A percentile compares a stretch with the other conserved stretches of the same genome.
These are phyloP conservation scores for Dianthus caryophyllus DNA, from an alignment of 148 eudicot species.

Conservation along the genomic window DNA sequence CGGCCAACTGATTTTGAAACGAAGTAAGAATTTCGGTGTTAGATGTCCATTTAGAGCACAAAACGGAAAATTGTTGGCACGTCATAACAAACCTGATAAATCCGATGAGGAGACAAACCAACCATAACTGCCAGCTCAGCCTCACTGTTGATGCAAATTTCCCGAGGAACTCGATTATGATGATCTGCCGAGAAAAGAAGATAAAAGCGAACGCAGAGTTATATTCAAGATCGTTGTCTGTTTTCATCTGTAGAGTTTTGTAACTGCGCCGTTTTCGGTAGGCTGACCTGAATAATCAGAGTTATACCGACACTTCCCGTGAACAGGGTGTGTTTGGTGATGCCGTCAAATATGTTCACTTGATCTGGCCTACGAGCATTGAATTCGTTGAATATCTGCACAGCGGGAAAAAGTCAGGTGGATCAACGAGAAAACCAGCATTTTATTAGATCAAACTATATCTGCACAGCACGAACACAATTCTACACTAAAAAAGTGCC, in stretches of 20 bases:
- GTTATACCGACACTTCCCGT: constrained; percentile 68
- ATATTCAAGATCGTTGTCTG: not conserved
- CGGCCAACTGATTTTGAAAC: constrained; percentile 58
- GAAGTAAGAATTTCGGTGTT: not conserved
- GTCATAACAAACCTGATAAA: constrained; percentile 44
- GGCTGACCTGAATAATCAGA: constrained; percentile 65
- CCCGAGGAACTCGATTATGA: constrained; percentile 80
- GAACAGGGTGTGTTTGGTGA: constrained; percentile 56
- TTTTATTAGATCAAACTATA: no score
- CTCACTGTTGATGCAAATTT: constrained; percentile 72
- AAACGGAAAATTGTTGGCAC: not conserved
- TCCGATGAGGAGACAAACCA: constrained; percentile 62
- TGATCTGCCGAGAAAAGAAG: constrained; percentile 35
- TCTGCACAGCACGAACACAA: no score
- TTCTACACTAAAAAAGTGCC: not conserved
- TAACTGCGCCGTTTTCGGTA: not conserved
- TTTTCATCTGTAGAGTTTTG: no score
- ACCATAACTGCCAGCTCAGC: constrained; percentile 85
- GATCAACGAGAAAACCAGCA: no score
- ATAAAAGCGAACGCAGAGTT: not conserved
- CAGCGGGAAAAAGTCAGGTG: not conserved
- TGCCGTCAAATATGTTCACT: constrained; percentile 75
- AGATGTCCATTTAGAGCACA: not conserved
- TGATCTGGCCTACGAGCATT: constrained; percentile 95
- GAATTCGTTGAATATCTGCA: constrained; percentile 82